Evolutionary conservation across 768 basidiomycete species (phyloP).

Genomic region (Trametes cingulata): DNA sequence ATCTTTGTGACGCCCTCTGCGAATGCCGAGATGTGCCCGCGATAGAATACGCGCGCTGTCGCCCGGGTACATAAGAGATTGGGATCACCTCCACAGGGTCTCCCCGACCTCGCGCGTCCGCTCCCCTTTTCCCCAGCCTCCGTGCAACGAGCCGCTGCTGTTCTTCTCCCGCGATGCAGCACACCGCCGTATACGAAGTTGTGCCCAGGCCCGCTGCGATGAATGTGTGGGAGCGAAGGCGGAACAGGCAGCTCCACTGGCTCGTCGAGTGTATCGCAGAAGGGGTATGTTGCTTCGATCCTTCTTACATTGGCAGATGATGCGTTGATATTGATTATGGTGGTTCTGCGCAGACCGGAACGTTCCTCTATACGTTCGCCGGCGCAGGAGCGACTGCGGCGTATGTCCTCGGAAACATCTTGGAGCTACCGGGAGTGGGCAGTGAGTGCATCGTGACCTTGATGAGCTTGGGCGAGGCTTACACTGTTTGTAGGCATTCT

Average conservation of each 20-base stretch:
- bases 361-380: slow-evolving; percentile 31
- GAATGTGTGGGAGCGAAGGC: slow-evolving; percentile 25
- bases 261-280: slow-evolving; percentile 33
- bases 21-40: too few relatives aligned
- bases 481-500: slow-evolving; percentile 31
- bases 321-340: background rate
- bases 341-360: slow-evolving; percentile 21
- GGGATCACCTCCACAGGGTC: too few relatives aligned
- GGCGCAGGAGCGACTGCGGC: slow-evolving; percentile 37
- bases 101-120: too few relatives aligned
- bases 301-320: background rate
- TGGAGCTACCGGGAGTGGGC: slow-evolving; percentile 28
- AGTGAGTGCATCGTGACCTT: slow-evolving; percentile 25
- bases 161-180: background rate
- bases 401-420: slow-evolving; percentile 31
- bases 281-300: slow-evolving; percentile 22
- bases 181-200: slow-evolving; percentile 26
- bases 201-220: slow-evolving; percentile 19
- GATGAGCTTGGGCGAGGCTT: background rate
- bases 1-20: too few relatives aligned
- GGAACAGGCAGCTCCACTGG: slow-evolving; percentile 31
- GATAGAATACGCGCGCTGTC: too few relatives aligned
- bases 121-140: too few relatives aligned
- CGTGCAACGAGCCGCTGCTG: background rate
- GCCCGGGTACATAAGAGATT: too few relatives aligned